Percentiles rank a stretch among this genome's conserved stretches.
phyloP scores from a whole-genome alignment of 1,284 basidiomycete species.

The Moesziomyces aphidis region DNA sequence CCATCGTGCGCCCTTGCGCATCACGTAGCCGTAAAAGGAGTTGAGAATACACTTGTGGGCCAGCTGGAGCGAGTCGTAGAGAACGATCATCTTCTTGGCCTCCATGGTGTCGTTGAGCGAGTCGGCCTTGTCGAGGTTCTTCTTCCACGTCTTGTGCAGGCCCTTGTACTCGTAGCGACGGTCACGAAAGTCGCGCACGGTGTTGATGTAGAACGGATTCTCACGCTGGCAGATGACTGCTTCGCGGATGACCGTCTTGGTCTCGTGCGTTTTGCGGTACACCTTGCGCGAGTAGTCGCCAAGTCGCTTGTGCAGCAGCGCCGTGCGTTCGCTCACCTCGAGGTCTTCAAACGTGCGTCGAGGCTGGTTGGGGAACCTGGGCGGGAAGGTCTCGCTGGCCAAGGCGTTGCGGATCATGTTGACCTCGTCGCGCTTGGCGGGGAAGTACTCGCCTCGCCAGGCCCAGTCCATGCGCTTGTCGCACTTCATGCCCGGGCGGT shows the following conservation, averaged over 20 bases:
- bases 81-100: conserved; percentile 99
- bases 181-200: conserved; percentile 96
- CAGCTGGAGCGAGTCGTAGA: conserved; percentile 98
- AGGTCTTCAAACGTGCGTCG: conserved; percentile 87
- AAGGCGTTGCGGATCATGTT: conserved; percentile 99
- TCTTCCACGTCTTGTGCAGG: conserved; percentile 99
- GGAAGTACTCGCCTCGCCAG: conserved; percentile 99
- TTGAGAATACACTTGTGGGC: conserved; percentile 99
- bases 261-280: conserved; percentile 99
- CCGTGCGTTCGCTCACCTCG: conserved; percentile 86
- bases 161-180: conserved; percentile 99
- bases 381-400: conserved; percentile 92
- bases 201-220: conserved; percentile 99
- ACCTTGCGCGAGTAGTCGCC: conserved; percentile 99
- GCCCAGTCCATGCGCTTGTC: conserved; percentile 97
- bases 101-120: conserved; percentile 88
- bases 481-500: conserved; percentile 93
- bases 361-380: conserved; percentile 79
- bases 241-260: conserved; percentile 91
- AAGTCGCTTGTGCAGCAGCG: conserved; percentile 92
- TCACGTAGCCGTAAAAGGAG: conserved; percentile 99
- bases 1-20: conserved; percentile 99
- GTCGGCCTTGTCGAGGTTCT: conserved; percentile 85
- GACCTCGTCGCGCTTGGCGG: conserved; percentile 95
- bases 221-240: conserved; percentile 97